Evolutionary conservation across 78 protist genomes (phyloP).

Genomic region (Pelomyxa schiedti): DNA sequence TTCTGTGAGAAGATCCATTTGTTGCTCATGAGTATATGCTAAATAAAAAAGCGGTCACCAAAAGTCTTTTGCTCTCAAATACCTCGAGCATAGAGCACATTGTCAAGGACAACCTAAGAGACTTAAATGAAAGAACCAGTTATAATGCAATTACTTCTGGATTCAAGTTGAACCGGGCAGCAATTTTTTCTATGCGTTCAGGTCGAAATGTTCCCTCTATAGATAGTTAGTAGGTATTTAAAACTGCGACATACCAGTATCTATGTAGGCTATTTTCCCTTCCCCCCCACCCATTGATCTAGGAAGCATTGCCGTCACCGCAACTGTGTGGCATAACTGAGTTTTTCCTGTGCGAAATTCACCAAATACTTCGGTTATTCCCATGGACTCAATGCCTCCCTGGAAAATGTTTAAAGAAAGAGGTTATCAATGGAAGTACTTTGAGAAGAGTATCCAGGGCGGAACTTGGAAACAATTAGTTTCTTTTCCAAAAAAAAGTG

Average conservation of each 20-base stretch:
- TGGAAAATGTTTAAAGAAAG: constrained; percentile 14
- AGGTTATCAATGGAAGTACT: constrained; percentile 63
- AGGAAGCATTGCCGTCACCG: constrained; percentile 62
- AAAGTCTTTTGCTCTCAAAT: no score
- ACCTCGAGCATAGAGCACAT: constrained; percentile 88
- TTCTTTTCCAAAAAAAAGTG: no score
- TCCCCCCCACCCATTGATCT: constrained; percentile 81
- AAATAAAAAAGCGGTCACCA: no score
- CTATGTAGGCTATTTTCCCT: constrained; percentile 90
- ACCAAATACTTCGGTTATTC: constrained; percentile 93
- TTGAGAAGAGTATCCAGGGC: not conserved
- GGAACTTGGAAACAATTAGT: no score
- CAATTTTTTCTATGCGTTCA: constrained; percentile 70
- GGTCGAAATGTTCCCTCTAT: constrained; percentile 98
- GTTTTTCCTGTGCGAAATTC: constrained; percentile 96
- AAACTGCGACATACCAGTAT: no score
- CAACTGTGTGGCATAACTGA: constrained; percentile 93
- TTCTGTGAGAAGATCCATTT: constrained; percentile 46
- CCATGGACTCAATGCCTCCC: constrained; percentile 94
- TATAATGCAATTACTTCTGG: no score
- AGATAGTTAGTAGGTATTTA: no score
- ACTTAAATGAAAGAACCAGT: no score
- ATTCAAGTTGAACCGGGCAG: constrained; percentile 43
- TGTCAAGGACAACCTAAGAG: no score
- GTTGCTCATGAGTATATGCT: constrained; percentile 92